Evolutionary conservation across 2,329 filamentous ascomycete species (phyloP), one percentile per base, ranked within the genome.

Genomic region (Cordyceps cicadae): DNA sequence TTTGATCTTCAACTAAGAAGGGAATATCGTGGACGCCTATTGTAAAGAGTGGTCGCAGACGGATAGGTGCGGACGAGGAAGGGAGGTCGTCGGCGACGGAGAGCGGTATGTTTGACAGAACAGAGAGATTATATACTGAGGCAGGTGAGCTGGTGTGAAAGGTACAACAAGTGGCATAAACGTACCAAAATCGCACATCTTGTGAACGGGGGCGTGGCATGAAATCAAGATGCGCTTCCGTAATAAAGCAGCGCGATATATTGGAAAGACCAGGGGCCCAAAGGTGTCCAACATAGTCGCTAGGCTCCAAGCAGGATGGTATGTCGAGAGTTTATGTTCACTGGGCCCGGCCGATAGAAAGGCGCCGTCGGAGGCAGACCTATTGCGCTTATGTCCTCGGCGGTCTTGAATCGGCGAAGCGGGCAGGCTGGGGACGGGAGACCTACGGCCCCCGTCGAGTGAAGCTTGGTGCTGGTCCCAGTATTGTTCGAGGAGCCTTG

Each of bases 21-120:
- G 89, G 84, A 54, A 99, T 96, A 70, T 99, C 94, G 71, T 96
- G 90, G 17, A 99, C 87, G 54, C 94, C 94, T 62, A 99, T 83
- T 57, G 88, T 92, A 76, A 97, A 99, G n/a, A 99, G 81, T 0
- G 93, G 89, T 26, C 87, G 84, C 34, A 94, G 80, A 62, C 90
- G 81, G 63, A 88, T 80, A 1, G 83, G 80, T 29, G 85, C 79
- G 3, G 83, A 80, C 29, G 80, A 79, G 0, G 82, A 72, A 21
- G 87, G 83, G n/a, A 96, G 78, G 15, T 87, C 76, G 56, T 92
- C 85, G 61, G 82, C 79, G 49, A 92, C 82, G 34, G 88, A 85
- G 43, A 87, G 80, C 32, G 94, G 92, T 49, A 97, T 87, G 66
- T 92, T 96, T 50, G 92, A 92, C 39, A 99, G 80, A 59, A 97